Conservation (phyloP, 805 yeast species). For the Suhomyces sp. region DNA sequence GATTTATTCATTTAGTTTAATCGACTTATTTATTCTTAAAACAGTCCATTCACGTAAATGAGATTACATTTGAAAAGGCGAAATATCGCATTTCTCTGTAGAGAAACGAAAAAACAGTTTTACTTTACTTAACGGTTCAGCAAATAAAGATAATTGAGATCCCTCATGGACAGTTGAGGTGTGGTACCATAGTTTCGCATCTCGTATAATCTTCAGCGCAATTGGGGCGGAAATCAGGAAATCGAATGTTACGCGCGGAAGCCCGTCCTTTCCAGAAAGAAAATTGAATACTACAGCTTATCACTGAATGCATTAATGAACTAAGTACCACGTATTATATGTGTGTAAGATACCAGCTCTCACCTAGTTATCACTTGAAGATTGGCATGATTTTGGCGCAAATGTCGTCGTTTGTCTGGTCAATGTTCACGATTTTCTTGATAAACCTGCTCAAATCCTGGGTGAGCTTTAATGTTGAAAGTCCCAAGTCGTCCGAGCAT, state of each 20-base stretch:
- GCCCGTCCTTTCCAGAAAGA: not conserved
- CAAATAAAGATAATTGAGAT: not conserved
- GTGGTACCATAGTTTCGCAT: not conserved
- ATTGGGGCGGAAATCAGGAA: not conserved
- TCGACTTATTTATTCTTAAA: not conserved
- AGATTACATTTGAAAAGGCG: too few species aligned
- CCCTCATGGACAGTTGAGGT: not conserved
- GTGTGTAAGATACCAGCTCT: not conserved
- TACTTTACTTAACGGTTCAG: too few species aligned
- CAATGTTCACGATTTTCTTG: conserved; percentile 30
- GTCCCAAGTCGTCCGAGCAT: conserved; percentile 43
- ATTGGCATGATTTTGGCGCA: conserved; percentile 20
- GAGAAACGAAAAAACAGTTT: not conserved
- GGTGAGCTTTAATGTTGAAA: conserved; percentile 24
- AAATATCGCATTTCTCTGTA: too few species aligned
- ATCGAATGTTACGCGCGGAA: not conserved
- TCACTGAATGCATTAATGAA: not conserved
- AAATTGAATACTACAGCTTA: not conserved
- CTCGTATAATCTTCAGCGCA: not conserved
- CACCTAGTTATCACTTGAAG: conserved; percentile 9
- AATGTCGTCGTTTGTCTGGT: conserved; percentile 23
- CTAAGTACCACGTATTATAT: not conserved
- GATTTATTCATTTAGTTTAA: not conserved
- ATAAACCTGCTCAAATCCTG: conserved; percentile 38
- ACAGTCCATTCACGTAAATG: not conserved